Percentiles rank a stretch among this genome's conserved stretches.
These are phyloP conservation scores for Mrakia gelida DNA, from an alignment of 768 basidiomycete genomes.

Conservation along the genomic window DNA sequence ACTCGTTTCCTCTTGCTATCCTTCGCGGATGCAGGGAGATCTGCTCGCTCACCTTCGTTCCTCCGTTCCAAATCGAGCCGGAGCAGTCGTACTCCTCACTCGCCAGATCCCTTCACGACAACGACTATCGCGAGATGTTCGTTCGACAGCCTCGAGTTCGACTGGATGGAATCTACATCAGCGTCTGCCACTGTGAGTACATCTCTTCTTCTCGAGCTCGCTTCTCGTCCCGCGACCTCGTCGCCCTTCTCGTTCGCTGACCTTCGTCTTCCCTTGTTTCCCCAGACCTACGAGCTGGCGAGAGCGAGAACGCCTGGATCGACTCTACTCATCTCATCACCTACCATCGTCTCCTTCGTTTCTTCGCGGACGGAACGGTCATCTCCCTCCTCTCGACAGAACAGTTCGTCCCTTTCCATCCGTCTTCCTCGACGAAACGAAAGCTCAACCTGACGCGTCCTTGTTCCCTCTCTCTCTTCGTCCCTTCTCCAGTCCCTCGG, in stretches of 20 bases:
- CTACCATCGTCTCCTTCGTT: slow-evolving; percentile 27
- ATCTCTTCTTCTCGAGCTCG: background rate
- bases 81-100: background rate
- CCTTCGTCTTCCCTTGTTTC: background rate
- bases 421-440: background rate
- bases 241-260: background rate
- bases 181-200: slow-evolving; percentile 24
- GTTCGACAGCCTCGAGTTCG: slow-evolving; percentile 23
- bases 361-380: slow-evolving; percentile 17
- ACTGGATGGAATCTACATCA: slow-evolving; percentile 28
- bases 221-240: too few species aligned
- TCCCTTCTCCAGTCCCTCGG: slow-evolving; percentile 16
- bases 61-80: slow-evolving; percentile 7
- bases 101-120: background rate
- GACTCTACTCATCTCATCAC: slow-evolving; percentile 18
- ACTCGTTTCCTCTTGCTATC: background rate
- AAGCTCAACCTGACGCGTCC: too few species aligned
- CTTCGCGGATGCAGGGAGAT: background rate
- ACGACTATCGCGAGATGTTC: slow-evolving; percentile 23
- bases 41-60: slow-evolving; percentile 22
- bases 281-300: background rate
- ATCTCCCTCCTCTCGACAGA: slow-evolving; percentile 27
- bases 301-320: slow-evolving; percentile 4
- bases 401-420: slow-evolving; percentile 16
- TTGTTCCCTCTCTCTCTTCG: background rate